Percentiles rank a stretch among this genome's conserved stretches.
phyloP scores from a whole-genome alignment of 2,329 filamentous ascomycete genomes.

The Colletotrichum tropicicola region DNA sequence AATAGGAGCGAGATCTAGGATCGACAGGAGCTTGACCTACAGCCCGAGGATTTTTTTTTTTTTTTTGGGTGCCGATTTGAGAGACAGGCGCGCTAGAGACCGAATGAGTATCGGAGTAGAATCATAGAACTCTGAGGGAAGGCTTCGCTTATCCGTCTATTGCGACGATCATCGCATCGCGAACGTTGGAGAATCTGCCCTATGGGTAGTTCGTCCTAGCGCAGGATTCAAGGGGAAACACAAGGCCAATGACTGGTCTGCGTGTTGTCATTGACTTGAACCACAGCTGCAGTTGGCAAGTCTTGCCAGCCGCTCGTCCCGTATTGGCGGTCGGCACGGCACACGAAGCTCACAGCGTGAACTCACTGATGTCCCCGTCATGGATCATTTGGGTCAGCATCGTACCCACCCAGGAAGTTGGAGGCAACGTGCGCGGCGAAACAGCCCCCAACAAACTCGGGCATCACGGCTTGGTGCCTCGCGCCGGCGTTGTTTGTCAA shows the following conservation, averaged over 20 bases:
- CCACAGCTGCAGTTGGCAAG: background rate
- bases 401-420: background rate
- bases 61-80: background rate
- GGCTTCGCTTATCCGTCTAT: slow-evolving; percentile 2
- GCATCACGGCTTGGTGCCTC: background rate
- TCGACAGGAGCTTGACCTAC: background rate
- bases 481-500: background rate
- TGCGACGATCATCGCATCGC: slow-evolving; percentile 5
- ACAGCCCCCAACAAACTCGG: background rate
- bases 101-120: background rate
- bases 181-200: slow-evolving; percentile 3
- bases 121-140: background rate
- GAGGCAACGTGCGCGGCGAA: background rate
- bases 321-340: background rate
- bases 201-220: slow-evolving; percentile 19
- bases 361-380: too few relatives aligned
- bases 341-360: background rate
- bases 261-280: background rate
- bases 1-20: background rate
- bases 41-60: too few relatives aligned
- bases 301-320: slow-evolving; percentile 5
- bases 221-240: background rate
- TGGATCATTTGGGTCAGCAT: too few relatives aligned
- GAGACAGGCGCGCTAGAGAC: background rate
- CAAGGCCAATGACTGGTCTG: background rate